Evolutionary conservation across 768 basidiomycete genomes (phyloP).

Genomic region (Mycena indigotica): DNA sequence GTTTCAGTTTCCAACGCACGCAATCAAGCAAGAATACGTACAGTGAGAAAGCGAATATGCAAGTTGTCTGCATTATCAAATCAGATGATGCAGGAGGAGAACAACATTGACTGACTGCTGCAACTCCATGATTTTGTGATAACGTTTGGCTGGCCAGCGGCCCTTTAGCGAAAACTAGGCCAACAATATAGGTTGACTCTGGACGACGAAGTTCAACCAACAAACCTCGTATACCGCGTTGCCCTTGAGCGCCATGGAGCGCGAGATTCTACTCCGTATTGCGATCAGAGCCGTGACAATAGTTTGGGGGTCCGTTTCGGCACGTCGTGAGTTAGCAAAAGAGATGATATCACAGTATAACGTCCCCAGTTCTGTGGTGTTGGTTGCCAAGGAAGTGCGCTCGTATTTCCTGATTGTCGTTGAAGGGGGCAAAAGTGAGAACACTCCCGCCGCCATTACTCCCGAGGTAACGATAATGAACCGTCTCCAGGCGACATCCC

Average conservation of each 20-base stretch:
- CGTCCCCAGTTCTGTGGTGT: conserved; percentile 64
- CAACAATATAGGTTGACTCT: neutral
- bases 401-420: conserved; percentile 77
- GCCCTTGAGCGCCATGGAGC: conserved; percentile 54
- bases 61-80: conserved; percentile 52
- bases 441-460: conserved; percentile 74
- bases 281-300: conserved; percentile 72
- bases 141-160: conserved; percentile 78
- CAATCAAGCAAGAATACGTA: neutral
- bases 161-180: conserved; percentile 73
- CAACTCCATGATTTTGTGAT: conserved; percentile 66
- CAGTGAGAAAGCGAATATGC: conserved; percentile 67
- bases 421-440: conserved; percentile 73
- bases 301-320: conserved; percentile 50
- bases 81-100: neutral
- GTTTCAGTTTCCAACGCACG: neutral
- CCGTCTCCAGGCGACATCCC: conserved; percentile 70
- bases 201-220: neutral
- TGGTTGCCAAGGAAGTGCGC: conserved; percentile 68
- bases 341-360: conserved; percentile 79
- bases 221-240: conserved; percentile 72
- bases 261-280: conserved; percentile 70
- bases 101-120: conserved; percentile 53
- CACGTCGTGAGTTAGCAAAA: conserved; percentile 57
- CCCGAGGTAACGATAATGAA: conserved; percentile 72